A percentile compares a stretch with the other conserved stretches of the same genome.
phyloP scores from a whole-genome alignment of 176 grass and related monocot genomes.

The Rhipidocladum racemiflorum region DNA sequence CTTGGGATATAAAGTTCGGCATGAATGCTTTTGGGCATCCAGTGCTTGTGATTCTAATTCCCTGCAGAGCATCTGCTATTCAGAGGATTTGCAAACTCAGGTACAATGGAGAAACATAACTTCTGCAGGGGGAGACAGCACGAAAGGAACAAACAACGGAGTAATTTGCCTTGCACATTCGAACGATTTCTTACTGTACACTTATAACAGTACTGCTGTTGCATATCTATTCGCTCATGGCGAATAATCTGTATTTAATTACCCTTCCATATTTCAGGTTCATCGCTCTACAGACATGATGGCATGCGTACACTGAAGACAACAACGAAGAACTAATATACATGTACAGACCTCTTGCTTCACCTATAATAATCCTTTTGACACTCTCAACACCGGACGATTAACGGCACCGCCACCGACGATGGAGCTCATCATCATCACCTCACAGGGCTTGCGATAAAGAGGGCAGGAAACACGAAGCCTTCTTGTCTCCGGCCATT shows the following conservation, averaged over 20 bases:
- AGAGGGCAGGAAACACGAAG: background rate
- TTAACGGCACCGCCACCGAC: background rate
- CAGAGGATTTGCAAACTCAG: background rate
- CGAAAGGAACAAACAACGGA: background rate
- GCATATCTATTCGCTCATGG: slow-evolving; percentile 31
- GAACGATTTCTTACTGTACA: slow-evolving; percentile 39
- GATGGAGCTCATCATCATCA: slow-evolving; percentile 13
- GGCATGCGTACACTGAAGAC: slow-evolving; percentile 44
- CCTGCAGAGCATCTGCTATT: background rate
- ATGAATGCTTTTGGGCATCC: background rate
- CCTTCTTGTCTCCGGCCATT: background rate
- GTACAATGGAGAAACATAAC: background rate
- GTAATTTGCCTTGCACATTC: slow-evolving; percentile 28
- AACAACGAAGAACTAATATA: slow-evolving; percentile 37
- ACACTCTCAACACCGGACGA: background rate
- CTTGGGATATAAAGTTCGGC: background rate
- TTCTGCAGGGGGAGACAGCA: background rate
- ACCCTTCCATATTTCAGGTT: slow-evolving; percentile 38
- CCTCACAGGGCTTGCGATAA: background rate
- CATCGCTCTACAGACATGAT: slow-evolving; percentile 43
- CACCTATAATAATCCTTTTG: slow-evolving; percentile 11
- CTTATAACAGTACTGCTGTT: slow-evolving; percentile 25
- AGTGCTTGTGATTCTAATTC: background rate
- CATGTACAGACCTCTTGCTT: slow-evolving; percentile 43
- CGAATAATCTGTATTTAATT: slow-evolving; percentile 46